Percentiles rank a stretch among this genome's conserved stretches.
phyloP scores from a whole-genome alignment of 495 filamentous ascomycete species.

The Penicillium dipodomyicola region DNA sequence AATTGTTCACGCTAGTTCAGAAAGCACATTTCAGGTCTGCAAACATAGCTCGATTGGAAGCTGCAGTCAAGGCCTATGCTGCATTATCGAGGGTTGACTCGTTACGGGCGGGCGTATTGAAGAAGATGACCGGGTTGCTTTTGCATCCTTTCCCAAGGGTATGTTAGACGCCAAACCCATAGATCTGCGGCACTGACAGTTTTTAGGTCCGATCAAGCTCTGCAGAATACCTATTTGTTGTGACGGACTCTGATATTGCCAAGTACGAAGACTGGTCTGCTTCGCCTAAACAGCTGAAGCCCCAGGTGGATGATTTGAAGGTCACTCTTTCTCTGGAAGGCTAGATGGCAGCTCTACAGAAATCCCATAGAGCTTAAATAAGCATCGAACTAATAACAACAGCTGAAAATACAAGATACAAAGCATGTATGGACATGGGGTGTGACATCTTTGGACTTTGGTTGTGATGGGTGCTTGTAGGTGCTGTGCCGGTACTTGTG shows the following conservation, averaged over 20 bases:
- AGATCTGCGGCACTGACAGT: background rate
- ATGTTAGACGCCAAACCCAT: background rate
- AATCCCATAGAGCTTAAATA: background rate
- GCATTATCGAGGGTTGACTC: conserved; percentile 50
- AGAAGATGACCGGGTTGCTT: conserved; percentile 58
- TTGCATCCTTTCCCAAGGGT: conserved; percentile 64
- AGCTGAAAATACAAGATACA: background rate
- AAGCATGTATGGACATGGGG: background rate
- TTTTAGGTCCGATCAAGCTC: conserved; percentile 36
- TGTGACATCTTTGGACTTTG: background rate
- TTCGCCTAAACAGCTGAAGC: conserved; percentile 40
- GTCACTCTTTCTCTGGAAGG: conserved; percentile 10
- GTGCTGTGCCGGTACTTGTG: background rate
- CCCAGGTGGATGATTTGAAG: conserved; percentile 34
- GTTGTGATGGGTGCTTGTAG: background rate
- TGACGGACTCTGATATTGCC: conserved; percentile 33
- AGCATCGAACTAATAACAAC: background rate
- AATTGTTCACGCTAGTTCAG: conserved; percentile 65
- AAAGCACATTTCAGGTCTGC: conserved; percentile 78
- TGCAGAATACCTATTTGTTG: conserved; percentile 41
- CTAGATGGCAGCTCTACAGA: background rate
- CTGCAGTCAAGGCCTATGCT: conserved; percentile 74
- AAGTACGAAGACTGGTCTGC: conserved; percentile 45
- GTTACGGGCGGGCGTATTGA: conserved; percentile 45
- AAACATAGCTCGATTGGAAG: conserved; percentile 74